phyloP scores from a whole-genome alignment of 2,329 filamentous ascomycete genomes.

The Raffaelea ambrosiae region DNA sequence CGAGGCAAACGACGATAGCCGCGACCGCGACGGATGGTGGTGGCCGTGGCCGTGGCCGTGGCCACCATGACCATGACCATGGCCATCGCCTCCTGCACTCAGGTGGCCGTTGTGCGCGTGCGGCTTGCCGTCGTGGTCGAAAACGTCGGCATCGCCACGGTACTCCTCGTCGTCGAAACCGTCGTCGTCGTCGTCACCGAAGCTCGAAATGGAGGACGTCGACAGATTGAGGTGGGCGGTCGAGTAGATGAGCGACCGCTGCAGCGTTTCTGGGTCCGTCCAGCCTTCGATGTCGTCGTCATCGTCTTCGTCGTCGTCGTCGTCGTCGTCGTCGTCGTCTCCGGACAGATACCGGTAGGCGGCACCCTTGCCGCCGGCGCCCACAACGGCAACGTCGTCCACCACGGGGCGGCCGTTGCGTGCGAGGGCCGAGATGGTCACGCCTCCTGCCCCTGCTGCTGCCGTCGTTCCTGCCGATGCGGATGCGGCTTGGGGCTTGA shows the following conservation, averaged over 20 bases:
- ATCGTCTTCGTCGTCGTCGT: constrained; percentile 35
- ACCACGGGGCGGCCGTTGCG: constrained; percentile 26
- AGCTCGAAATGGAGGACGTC: constrained; percentile 46
- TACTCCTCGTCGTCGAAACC: constrained; percentile 52
- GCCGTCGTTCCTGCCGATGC: too few species aligned
- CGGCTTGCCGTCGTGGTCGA: neutral
- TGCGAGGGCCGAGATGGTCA: constrained; percentile 28
- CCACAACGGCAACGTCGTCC: constrained; percentile 38
- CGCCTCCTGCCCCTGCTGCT: constrained; percentile 25
- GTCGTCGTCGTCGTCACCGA: constrained; percentile 49
- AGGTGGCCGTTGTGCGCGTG: neutral
- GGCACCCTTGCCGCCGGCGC: constrained; percentile 41
- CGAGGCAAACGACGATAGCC: constrained; percentile 65
- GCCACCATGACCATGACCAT: neutral
- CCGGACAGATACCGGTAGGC: constrained; percentile 26
- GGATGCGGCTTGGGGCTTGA: constrained; percentile 13
- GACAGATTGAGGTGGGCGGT: constrained; percentile 44
- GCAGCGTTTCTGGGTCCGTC: constrained; percentile 34
- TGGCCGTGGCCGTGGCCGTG: neutral
- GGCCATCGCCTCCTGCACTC: constrained; percentile 36
- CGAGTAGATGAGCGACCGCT: constrained; percentile 47
- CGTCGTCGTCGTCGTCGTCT: constrained; percentile 33
- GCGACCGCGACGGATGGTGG: constrained; percentile 45
- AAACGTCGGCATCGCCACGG: constrained; percentile 4
- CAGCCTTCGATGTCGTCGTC: constrained; percentile 37